Base-by-base conservation (phyloP, 2,329 filamentous ascomycete genomes). In the Xylariaceae sp. region DNA sequence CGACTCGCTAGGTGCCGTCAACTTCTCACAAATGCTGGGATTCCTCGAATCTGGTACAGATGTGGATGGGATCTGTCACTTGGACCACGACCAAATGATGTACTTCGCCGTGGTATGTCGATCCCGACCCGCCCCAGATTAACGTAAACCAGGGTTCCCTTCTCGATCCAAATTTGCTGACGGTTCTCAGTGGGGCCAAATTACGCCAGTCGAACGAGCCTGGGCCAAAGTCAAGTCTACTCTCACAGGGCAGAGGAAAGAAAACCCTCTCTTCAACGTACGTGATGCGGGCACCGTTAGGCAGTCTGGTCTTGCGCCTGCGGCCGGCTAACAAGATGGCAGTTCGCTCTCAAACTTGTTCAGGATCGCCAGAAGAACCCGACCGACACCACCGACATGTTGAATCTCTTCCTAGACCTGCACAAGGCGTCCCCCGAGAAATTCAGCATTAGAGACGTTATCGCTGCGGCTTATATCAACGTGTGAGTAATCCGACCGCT, bases 21-120 rank as follows among this genome's bases (percentile, higher is more conserved):
- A 58, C 18, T 56, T 58, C 39, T 56, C 49, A 1, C 47, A 58
- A 21, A 56, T 19, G 30, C 10, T 58, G 16, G 56, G 56, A 1
- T 54, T 58, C n/a, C 47, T 58, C 15, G 56, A 58, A 22, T 18
- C 53, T 9, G 56, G 56, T 1, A 21, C 47, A 2, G 56, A 55
- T 19, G 46, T 57, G 12, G 55, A 57, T 16, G 52, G 52, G 1
- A 58, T 58, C 2, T 55, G 53, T 21, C 49, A 58, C 16, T 18
- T 54, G 8, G 55, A 57, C 36, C 55, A 57, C 16, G 55, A 57
- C 10, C 51, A 57, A 36, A 57, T 57, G 55, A 49, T 57, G 49
- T 54, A 57, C 16, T 57, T 57, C 41, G 51, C 51, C 3, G 42
- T 52, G 40, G 55, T 57, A 54, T 32, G 44, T 15, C 37, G 3